phyloP scores from a whole-genome alignment of 1,284 basidiomycete species.

The Tremellales sp. region DNA sequence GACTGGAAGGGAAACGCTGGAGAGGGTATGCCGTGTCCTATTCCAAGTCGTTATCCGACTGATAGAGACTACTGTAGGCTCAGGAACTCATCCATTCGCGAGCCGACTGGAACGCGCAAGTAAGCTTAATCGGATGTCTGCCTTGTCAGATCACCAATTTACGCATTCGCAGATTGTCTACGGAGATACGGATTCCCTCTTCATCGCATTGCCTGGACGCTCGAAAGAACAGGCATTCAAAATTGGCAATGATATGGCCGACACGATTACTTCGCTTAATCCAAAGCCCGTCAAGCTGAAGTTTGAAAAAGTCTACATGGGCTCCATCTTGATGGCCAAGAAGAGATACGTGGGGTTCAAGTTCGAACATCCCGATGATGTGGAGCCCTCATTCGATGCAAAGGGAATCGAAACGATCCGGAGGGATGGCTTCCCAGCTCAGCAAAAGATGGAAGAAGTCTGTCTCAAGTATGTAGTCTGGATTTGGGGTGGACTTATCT shows the following conservation, averaged over 20 bases:
- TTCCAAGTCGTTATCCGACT: background rate
- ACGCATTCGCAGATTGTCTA: slow-evolving; percentile 76
- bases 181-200: slow-evolving; percentile 97
- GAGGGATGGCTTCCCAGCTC: slow-evolving; percentile 81
- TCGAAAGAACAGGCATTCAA: slow-evolving; percentile 90
- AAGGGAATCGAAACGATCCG: slow-evolving; percentile 98
- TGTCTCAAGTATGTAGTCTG: slow-evolving; percentile 65
- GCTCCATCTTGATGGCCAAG: slow-evolving; percentile 89
- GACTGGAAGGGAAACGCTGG: slow-evolving; percentile 88
- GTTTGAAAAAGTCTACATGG: slow-evolving; percentile 96
- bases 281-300: slow-evolving; percentile 91
- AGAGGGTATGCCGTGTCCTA: slow-evolving; percentile 60
- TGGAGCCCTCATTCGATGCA: slow-evolving; percentile 81
- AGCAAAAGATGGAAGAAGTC: slow-evolving; percentile 82
- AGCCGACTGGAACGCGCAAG: slow-evolving; percentile 78
- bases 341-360: slow-evolving; percentile 97
- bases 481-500: no score
- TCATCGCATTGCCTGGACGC: slow-evolving; percentile 81
- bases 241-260: slow-evolving; percentile 88
- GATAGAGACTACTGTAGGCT: slow-evolving; percentile 56
- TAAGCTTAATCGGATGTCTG: no score
- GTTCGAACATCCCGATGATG: slow-evolving; percentile 77
- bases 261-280: slow-evolving; percentile 78
- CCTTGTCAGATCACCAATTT: background rate
- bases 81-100: slow-evolving; percentile 75